A percentile compares a stretch with the other conserved stretches of the same genome.
Evolutionary conservation across 2,329 filamentous ascomycete species (phyloP).

Genomic region (Aspergillus luchuensis): DNA sequence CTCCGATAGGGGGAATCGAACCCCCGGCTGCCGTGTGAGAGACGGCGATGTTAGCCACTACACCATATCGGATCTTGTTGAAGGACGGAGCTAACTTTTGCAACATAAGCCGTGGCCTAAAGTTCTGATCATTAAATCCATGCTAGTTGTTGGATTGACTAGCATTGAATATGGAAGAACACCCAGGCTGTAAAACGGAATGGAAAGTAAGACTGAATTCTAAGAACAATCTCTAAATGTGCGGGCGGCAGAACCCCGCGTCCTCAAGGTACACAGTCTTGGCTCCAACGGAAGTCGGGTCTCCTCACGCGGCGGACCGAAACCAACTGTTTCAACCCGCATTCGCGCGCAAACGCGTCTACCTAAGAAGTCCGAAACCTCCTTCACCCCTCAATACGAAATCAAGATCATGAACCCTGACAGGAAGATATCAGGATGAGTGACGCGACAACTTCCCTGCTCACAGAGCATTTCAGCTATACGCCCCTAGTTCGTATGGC

Average conservation of each 20-base stretch:
- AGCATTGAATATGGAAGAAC: neutral
- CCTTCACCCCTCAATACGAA: neutral
- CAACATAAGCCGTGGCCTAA: too few species aligned
- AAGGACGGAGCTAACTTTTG: too few species aligned
- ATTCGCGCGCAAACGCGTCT: conserved; percentile 24
- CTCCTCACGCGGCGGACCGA: conserved; percentile 11
- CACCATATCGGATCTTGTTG: conserved; percentile 24
- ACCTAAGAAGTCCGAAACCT: conserved; percentile 1
- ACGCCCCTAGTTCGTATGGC: conserved; percentile 74
- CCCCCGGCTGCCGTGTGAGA: conserved; percentile 25
- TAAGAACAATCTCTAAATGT: too few species aligned
- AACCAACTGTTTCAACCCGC: conserved; percentile 1
- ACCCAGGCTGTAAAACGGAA: neutral
- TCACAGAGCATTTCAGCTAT: conserved; percentile 95
- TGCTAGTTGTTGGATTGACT: neutral
- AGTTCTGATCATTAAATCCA: too few species aligned
- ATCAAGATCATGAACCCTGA: conserved; percentile 13
- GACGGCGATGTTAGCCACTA: conserved; percentile 27
- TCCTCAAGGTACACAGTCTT: conserved; percentile 3
- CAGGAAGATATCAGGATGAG: conserved; percentile 38
- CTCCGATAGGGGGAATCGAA: conserved; percentile 22
- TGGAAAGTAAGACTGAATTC: neutral
- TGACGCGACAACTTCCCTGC: conserved; percentile 58
- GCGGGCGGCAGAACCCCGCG: neutral
- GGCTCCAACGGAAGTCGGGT: conserved; percentile 2